Evolutionary conservation across 1,284 basidiomycete genomes (phyloP).

Genomic region (Trichosporon sp.): DNA sequence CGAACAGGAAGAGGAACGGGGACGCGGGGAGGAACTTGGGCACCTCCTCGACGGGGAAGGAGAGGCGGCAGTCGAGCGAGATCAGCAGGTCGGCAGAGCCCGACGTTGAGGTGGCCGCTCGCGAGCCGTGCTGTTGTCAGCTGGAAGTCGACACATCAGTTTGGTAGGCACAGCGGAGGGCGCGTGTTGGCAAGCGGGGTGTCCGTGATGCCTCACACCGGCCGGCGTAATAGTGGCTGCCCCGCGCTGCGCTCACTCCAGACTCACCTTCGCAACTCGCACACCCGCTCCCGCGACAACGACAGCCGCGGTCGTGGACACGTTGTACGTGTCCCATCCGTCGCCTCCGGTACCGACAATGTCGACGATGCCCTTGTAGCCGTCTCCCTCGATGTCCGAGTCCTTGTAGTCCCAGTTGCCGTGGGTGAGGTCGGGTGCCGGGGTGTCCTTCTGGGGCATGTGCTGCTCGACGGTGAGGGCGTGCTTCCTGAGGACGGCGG

Average conservation of each 20-base stretch:
- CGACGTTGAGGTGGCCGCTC: slow-evolving; percentile 89
- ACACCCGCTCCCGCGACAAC: slow-evolving; percentile 93
- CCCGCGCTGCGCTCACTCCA: too few species aligned
- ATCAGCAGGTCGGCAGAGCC: slow-evolving; percentile 91
- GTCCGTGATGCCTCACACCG: too few species aligned
- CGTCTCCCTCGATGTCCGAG: slow-evolving; percentile 45
- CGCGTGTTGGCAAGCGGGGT: too few species aligned
- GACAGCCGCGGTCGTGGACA: slow-evolving; percentile 89
- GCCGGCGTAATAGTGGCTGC: too few species aligned
- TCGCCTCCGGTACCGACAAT: slow-evolving; percentile 85
- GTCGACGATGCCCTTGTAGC: slow-evolving; percentile 51
- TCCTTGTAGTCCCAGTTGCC: slow-evolving; percentile 48
- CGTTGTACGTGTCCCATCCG: slow-evolving; percentile 95
- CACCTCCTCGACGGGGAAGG: slow-evolving; percentile 62
- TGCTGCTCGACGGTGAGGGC: slow-evolving; percentile 57
- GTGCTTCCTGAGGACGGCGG: slow-evolving; percentile 63
- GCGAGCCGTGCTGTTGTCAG: slow-evolving; percentile 71
- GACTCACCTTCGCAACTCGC: slow-evolving; percentile 78
- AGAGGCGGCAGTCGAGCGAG: slow-evolving; percentile 73
- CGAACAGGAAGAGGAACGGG: slow-evolving; percentile 90
- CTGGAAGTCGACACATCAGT: neutral
- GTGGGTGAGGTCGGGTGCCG: slow-evolving; percentile 5
- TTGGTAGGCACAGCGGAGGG: too few species aligned
- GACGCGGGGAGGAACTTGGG: slow-evolving; percentile 55
- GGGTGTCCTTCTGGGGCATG: slow-evolving; percentile 20